Conservation (phyloP, 1,284 basidiomycete species). For the Naganishia liquefaciens region DNA sequence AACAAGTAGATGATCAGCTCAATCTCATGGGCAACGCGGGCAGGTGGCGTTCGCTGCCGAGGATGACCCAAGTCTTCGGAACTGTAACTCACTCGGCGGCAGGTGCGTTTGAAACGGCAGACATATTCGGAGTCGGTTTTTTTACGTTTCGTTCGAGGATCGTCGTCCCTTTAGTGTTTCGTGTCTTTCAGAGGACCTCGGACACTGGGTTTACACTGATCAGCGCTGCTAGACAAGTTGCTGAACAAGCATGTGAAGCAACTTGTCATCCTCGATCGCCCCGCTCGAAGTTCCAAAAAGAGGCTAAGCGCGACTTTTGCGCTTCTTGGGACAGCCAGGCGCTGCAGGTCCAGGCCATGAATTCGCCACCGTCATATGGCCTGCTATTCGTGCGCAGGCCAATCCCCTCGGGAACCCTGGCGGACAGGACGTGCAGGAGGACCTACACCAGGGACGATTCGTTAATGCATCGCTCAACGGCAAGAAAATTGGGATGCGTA, state of each 20-base stretch:
- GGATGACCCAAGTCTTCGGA: not conserved
- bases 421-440: no score
- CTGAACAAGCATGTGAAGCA: not conserved
- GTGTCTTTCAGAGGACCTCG: not conserved
- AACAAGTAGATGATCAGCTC: not conserved
- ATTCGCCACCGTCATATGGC: no score
- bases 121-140: conserved; percentile 3
- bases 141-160: not conserved
- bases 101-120: conserved; percentile 18
- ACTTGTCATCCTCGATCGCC: conserved; percentile 13
- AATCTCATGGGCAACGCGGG: no score
- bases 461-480: no score
- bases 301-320: conserved; percentile 11
- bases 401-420: no score
- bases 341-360: no score
- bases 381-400: no score
- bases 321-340: not conserved
- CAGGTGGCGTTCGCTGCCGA: not conserved
- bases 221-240: no score
- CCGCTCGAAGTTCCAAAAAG: conserved; percentile 15
- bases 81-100: conserved; percentile 18
- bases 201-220: not conserved
- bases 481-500: no score
- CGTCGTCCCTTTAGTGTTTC: not conserved
- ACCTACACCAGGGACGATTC: no score